Conservation (phyloP, 2,329 filamentous ascomycete genomes). For the Xylariaceae sp. region DNA sequence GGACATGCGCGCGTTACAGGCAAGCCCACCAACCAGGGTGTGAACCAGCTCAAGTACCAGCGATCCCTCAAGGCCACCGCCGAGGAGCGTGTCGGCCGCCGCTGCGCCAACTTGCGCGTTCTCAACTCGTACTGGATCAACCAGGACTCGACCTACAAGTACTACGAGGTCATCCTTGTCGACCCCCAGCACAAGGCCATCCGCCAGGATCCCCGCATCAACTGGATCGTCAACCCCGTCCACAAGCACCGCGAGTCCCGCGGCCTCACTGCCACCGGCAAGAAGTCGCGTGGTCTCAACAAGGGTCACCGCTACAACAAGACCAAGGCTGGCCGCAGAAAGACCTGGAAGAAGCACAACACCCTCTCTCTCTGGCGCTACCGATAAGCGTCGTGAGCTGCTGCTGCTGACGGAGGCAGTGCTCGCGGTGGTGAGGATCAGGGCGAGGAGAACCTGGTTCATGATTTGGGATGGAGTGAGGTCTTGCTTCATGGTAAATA, state of each 20-base stretch:
- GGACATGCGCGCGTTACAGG: conserved; percentile 47
- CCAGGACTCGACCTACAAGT: conserved; percentile 99
- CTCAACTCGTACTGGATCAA: conserved; percentile 99
- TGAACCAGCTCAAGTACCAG: conserved; percentile 99
- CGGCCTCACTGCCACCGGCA: conserved; percentile 96
- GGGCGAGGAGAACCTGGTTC: conserved; percentile 22
- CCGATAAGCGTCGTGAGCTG: conserved; percentile 64
- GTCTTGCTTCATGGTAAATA: conserved; percentile 28
- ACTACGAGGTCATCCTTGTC: conserved; percentile 99
- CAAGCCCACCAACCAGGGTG: conserved; percentile 99
- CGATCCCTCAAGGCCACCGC: conserved; percentile 95
- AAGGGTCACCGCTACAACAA: conserved; percentile 99
- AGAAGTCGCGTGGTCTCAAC: conserved; percentile 99
- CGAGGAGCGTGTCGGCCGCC: conserved; percentile 99
- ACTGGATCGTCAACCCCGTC: conserved; percentile 99
- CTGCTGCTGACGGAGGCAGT: conserved; percentile 15
- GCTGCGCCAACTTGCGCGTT: conserved; percentile 97
- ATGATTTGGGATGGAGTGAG: conserved; percentile 28
- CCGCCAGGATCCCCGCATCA: conserved; percentile 97
- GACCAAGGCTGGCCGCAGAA: conserved; percentile 92
- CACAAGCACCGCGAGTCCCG: conserved; percentile 99
- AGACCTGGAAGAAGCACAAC: conserved; percentile 99
- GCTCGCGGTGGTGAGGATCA: conserved; percentile 13
- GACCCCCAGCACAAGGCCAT: conserved; percentile 99
- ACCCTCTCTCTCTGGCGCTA: conserved; percentile 98